A percentile compares a stretch with the other conserved stretches of the same genome.
These are phyloP conservation scores for Amphicarpaea edgeworthii DNA, from an alignment of 306 rosid species.

Conservation along the genomic window DNA sequence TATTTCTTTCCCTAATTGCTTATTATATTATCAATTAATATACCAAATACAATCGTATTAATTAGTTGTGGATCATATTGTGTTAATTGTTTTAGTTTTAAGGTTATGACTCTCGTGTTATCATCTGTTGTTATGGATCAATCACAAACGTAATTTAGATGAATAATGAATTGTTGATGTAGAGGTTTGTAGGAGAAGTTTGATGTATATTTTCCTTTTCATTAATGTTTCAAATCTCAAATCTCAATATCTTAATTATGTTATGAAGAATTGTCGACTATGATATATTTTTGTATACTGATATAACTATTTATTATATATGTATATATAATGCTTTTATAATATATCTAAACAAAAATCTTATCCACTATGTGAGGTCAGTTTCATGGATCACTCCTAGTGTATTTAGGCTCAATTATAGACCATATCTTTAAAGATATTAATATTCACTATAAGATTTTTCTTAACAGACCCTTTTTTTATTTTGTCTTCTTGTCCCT, in stretches of 20 bases:
- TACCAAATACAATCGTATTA: no score
- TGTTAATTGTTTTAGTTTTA: no score
- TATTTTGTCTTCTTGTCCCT: neutral
- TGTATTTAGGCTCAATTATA: neutral
- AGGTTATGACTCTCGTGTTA: neutral
- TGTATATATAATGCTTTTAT: neutral
- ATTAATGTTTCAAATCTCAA: neutral
- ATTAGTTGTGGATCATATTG: no score
- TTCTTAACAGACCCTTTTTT: neutral
- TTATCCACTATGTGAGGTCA: no score
- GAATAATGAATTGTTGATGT: neutral
- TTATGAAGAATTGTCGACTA: neutral
- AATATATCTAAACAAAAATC: no score
- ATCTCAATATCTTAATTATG: neutral
- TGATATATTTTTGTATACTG: neutral
- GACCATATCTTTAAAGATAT: no score
- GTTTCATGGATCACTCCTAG: neutral
- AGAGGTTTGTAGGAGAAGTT: neutral
- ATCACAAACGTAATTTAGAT: neutral
- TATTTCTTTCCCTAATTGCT: no score
- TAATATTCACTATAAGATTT: neutral
- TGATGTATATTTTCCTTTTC: neutral
- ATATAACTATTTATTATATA: neutral
- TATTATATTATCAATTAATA: no score
- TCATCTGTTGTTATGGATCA: neutral